Evolutionary conservation across 179 eudicot species (phyloP).

Genomic region (Monotropa hypopitys): DNA sequence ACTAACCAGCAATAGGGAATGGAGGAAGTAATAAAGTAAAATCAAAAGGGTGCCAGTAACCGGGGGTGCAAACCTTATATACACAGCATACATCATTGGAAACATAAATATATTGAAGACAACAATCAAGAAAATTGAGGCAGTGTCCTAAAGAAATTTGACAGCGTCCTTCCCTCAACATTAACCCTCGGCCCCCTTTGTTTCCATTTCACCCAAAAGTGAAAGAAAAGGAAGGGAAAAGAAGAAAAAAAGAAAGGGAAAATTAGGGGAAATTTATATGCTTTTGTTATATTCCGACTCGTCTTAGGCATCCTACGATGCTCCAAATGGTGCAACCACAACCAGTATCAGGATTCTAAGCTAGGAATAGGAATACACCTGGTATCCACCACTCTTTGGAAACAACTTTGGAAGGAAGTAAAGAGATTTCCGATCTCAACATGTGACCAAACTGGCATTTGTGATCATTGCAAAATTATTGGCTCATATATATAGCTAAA

Average conservation of each 20-base stretch:
- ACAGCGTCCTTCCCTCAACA: background rate
- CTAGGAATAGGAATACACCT: no score
- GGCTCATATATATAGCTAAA: background rate
- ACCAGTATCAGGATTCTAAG: no score
- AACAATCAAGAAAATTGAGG: background rate
- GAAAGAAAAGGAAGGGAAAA: background rate
- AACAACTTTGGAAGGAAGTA: background rate
- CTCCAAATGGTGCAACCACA: background rate
- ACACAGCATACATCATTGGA: background rate
- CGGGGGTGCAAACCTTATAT: background rate
- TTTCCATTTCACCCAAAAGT: background rate
- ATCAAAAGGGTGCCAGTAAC: background rate
- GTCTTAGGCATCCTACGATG: background rate
- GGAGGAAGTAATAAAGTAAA: background rate
- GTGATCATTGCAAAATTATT: background rate
- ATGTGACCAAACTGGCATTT: background rate
- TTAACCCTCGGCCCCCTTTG: background rate
- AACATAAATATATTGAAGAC: background rate
- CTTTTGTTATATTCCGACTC: background rate
- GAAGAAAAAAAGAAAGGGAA: background rate
- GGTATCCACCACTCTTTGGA: no score
- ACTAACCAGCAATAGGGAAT: background rate
- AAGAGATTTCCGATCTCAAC: background rate
- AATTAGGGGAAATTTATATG: background rate
- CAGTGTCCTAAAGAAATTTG: background rate